Evolutionary conservation across 2,329 filamentous ascomycete genomes (phyloP).

Genomic region (Elsinoe perseae): DNA sequence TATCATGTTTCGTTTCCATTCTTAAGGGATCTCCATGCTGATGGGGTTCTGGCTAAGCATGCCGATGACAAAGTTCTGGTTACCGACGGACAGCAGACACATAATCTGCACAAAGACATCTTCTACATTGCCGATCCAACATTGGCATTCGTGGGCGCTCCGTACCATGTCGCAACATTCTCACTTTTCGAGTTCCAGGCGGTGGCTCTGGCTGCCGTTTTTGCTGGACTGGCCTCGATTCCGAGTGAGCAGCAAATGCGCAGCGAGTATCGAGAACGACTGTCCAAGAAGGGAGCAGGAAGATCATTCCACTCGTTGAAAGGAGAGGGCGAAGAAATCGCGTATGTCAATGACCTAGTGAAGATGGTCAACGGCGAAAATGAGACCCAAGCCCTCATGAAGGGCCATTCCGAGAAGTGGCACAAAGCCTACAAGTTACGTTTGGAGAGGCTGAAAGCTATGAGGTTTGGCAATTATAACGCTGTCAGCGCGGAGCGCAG

Average conservation of each 20-base stretch:
- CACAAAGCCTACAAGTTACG: slow-evolving; percentile 30
- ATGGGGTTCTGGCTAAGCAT: slow-evolving; percentile 37
- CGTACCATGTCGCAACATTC: slow-evolving; percentile 60
- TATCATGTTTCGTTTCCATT: slow-evolving; percentile 63
- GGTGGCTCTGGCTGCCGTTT: slow-evolving; percentile 51
- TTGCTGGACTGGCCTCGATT: slow-evolving; percentile 44
- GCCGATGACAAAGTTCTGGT: slow-evolving; percentile 51
- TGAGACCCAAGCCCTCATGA: slow-evolving; percentile 22
- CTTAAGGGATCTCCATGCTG: slow-evolving; percentile 44
- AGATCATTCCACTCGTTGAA: slow-evolving; percentile 41
- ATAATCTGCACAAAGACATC: slow-evolving; percentile 63
- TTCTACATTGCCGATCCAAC: slow-evolving; percentile 63
- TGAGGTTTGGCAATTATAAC: slow-evolving; percentile 18
- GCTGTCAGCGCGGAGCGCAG: not conserved
- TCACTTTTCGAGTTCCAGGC: slow-evolving; percentile 64
- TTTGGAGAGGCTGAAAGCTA: slow-evolving; percentile 27
- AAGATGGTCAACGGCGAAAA: slow-evolving; percentile 33
- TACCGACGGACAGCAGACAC: slow-evolving; percentile 55
- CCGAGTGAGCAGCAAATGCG: slow-evolving; percentile 40
- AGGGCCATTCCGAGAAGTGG: slow-evolving; percentile 33
- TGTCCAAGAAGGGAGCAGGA: slow-evolving; percentile 35
- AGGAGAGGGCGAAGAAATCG: slow-evolving; percentile 29
- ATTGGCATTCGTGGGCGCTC: slow-evolving; percentile 49
- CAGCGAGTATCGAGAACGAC: slow-evolving; percentile 32
- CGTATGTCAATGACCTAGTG: slow-evolving; percentile 36